Base-by-base conservation (phyloP, 441 rosid species). In the Gossypium davidsonii region DNA sequence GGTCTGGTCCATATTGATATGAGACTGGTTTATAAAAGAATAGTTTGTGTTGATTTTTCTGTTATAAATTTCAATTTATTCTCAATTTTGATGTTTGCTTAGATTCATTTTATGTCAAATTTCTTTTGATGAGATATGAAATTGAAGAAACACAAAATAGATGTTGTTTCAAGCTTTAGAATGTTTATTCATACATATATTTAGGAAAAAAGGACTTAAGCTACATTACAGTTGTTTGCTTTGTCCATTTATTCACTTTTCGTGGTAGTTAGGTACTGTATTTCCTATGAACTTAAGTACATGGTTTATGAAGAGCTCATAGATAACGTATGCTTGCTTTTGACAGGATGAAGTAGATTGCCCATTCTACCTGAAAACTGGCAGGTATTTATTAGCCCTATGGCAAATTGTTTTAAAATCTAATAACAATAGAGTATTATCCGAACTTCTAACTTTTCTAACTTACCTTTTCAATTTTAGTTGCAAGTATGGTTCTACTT, bases 361-460 rank as follows among this genome's bases (percentile, higher is more conserved):
- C 72, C 97, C 97, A 66, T 94, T 94, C 85, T 92, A 94, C 82
- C 77, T 92, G 79, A 92, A 91, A 90, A 94, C 96, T 55, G 96
- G 97, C 81, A 94, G 97, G 98, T 94, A 77, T 81, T 64, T 78
- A 61, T 65, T 68, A 67, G 23, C 15, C 70, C 61, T 20, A 44
- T 53, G 21, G 7, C 72, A 37, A 72, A 17, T 71, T 52, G 62
- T 70, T 70, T 34, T 18, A 34, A 34, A 18, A 55, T 55, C 23
- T 17, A 53, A 26, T 44, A 61, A 68, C 28, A 6, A 67, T 72
- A 46, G 59, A 12, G 34, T 72, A 10, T 42, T 49, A 55, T 68
- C 51, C 26, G 6, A 15, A 46, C 20, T 34, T 39, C 46, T 18
- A 2, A 10, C 28, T 28, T 39, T 69, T 76, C 67, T 56, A 49